Evolutionary conservation across 805 yeast species (phyloP), one percentile per base, ranked within the genome.

Genomic region (Myxozyma melibiosi): DNA sequence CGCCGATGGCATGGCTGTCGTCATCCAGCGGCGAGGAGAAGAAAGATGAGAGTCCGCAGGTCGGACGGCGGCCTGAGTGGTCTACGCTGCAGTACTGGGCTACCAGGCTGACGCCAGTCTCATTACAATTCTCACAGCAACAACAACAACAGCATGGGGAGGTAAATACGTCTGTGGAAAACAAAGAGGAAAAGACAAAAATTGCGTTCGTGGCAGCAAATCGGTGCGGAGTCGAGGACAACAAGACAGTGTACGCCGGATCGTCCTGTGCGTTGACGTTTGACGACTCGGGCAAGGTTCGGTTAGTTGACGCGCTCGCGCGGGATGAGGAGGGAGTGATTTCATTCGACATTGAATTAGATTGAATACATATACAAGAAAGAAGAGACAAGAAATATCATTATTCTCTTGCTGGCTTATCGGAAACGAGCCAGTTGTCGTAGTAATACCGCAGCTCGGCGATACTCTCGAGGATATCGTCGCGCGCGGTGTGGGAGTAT

Each of bases 401-500:
- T 28, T 7, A 18, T 7, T 28, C 24, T 22, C 20, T 20, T 39
- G 28, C 18, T 9, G 11, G 18, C 22, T 38, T 22, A 7, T 35
- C 45, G 4, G 52, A 35, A 35, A 22, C 24, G 2, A 74, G 78
- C 68, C 88, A 90, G 66, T 86, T 75, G 18, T 84, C 82, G 55
- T 80, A 73, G 71, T 85, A 89, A 88, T 90, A 94, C 63, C 76
- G 79, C 68, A 94, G 75, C 70, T 94, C 96, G 7, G 73, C 80
- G 40, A 94, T 92, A 66, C 96, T 88, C 71, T 94, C 99, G 47
- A 88, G 65, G 46, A 94, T 94, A 71, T 94, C 99, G 14, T 84
- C 78, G 62, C 80, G 81, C 0, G 99, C 99, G 0, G 98, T 92
- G 71, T 94, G 99, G 1, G 79, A 79, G 20, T 80, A 78, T 47